Evolutionary conservation across 768 basidiomycete genomes (phyloP).

Genomic region (Tricholoma furcatifolium): DNA sequence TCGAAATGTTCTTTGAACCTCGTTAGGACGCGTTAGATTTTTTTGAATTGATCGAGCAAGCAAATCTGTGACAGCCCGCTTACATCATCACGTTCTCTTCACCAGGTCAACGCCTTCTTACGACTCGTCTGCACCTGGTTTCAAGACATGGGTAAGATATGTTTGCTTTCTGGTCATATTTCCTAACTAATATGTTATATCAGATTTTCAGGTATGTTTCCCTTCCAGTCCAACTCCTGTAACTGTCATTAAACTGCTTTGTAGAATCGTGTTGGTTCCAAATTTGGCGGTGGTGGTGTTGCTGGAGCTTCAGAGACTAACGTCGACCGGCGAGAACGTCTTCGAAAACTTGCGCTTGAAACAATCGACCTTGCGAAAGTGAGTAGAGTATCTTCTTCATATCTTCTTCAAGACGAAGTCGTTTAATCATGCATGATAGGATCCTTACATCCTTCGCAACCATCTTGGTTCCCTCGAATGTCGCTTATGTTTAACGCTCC

Average conservation of each 20-base stretch:
- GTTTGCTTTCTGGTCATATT: conserved; percentile 12
- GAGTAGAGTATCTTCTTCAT: conserved; percentile 18
- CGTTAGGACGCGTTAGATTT: conserved; percentile 17
- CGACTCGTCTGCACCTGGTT: background rate
- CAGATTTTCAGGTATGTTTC: conserved; percentile 67
- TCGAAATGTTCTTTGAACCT: background rate
- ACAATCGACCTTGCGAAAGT: conserved; percentile 98
- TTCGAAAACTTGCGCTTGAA: conserved; percentile 93
- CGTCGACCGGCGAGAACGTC: conserved; percentile 90
- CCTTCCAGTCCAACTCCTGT: background rate
- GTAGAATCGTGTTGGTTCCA: conserved; percentile 94
- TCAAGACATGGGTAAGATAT: conserved; percentile 31
- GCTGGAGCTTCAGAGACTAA: conserved; percentile 95
- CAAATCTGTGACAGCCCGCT: conserved; percentile 11
- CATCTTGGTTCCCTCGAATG: conserved; percentile 98
- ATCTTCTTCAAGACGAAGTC: background rate
- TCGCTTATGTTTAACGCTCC: conserved; percentile 93
- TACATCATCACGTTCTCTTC: conserved; percentile 19
- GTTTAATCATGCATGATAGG: conserved; percentile 43
- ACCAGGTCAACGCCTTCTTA: background rate
- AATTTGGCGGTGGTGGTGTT: conserved; percentile 95
- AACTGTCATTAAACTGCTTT: conserved; percentile 13
- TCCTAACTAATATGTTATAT: conserved; percentile 7
- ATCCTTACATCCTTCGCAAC: conserved; percentile 98
- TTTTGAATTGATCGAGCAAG: conserved; percentile 19